Percentiles rank a stretch among this genome's conserved stretches.
Evolutionary conservation across 129 eudicot species (phyloP).

Genomic region (Flaveria bidentis): DNA sequence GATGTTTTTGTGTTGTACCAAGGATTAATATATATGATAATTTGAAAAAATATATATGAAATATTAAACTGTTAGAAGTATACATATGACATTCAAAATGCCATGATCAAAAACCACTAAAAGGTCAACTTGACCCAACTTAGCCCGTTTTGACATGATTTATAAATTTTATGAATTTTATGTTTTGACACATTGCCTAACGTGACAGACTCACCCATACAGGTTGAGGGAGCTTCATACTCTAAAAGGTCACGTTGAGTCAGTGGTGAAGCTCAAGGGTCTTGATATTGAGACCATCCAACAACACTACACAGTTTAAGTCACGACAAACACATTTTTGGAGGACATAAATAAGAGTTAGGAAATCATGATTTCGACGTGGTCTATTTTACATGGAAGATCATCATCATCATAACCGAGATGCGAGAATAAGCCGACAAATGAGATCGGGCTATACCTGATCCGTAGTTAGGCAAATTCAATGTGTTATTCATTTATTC

Average conservation of each 20-base stretch:
- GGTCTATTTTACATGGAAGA: conserved; percentile 33
- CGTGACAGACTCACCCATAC: background rate
- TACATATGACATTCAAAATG: no score
- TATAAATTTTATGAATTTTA: no score
- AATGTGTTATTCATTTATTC: conserved; percentile 3
- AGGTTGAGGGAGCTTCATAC: conserved; percentile 56
- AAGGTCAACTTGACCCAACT: background rate
- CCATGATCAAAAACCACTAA: no score
- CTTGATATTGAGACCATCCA: conserved; percentile 46
- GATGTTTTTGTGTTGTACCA: no score
- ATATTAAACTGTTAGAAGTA: no score
- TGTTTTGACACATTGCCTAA: no score
- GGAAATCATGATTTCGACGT: conserved; percentile 39
- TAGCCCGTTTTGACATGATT: background rate
- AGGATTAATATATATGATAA: no score
- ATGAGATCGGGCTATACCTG: conserved; percentile 25
- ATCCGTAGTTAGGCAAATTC: conserved; percentile 21
- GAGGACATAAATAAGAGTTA: conserved; percentile 28
- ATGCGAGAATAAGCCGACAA: conserved; percentile 34
- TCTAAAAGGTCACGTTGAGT: conserved; percentile 48
- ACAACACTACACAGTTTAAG: conserved; percentile 47
- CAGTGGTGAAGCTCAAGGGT: conserved; percentile 57
- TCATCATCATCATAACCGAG: conserved; percentile 27
- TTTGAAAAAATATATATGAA: no score
- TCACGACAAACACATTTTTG: conserved; percentile 12